These are phyloP conservation scores for Botryobasidium botryosum DNA, from an alignment of 768 basidiomycete genomes.

Conservation along the genomic window DNA sequence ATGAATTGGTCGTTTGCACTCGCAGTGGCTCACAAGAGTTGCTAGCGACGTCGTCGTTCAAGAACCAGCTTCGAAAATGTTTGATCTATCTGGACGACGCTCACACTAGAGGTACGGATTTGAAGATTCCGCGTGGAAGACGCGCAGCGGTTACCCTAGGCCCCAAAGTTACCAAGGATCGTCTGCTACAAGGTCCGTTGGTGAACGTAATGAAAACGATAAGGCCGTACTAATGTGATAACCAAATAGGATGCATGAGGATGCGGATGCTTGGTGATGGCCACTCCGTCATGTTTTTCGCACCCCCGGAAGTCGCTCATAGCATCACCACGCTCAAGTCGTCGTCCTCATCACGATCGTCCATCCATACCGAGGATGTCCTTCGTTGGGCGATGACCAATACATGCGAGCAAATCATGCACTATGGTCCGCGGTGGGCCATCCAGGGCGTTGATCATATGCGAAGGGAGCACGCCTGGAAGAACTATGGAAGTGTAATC, in stretches of 20 bases:
- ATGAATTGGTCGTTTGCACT: neutral
- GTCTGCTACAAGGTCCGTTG: constrained; percentile 31
- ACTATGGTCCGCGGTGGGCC: no score
- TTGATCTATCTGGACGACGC: constrained; percentile 5
- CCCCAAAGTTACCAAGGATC: constrained; percentile 27
- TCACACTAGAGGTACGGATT: constrained; percentile 5
- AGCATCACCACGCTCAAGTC: constrained; percentile 16
- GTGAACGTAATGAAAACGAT: neutral
- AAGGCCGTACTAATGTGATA: neutral
- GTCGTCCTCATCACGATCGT: no score
- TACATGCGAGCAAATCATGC: constrained; percentile 28
- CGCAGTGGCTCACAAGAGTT: neutral
- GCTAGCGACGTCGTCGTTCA: constrained; percentile 1
- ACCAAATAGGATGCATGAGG: constrained; percentile 31
- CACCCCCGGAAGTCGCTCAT: constrained; percentile 26
- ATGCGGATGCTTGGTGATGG: constrained; percentile 33
- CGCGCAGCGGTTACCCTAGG: constrained; percentile 4
- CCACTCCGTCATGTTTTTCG: constrained; percentile 34
- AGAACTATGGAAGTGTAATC: no score
- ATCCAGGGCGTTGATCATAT: no score
- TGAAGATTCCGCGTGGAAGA: neutral
- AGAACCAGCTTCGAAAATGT: neutral
- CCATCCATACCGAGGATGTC: constrained; percentile 24
- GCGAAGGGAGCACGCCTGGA: no score
- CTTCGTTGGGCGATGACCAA: constrained; percentile 29